Evolutionary conservation across 2,329 filamentous ascomycete species (phyloP).

Genomic region (Sordariomycetes sp.): DNA sequence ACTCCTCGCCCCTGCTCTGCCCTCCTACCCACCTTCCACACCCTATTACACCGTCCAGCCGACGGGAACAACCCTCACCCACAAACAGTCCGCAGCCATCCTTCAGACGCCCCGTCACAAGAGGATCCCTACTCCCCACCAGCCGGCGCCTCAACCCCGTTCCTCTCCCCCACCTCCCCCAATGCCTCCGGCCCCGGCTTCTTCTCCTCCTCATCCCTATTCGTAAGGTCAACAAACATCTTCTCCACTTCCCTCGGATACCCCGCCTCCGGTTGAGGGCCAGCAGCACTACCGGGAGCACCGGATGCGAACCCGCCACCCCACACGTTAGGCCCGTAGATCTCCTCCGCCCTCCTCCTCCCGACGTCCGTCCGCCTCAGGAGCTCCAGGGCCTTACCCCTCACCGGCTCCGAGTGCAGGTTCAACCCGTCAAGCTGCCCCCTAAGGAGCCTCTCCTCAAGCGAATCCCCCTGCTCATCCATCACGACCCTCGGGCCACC

Average conservation of each 20-base stretch:
- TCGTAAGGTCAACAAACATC: slow-evolving; percentile 43
- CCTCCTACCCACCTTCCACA: not conserved
- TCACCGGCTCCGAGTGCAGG: slow-evolving; percentile 29
- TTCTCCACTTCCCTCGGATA: slow-evolving; percentile 35
- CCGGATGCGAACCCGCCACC: slow-evolving; percentile 1
- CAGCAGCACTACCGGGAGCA: not conserved
- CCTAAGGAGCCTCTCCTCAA: slow-evolving; percentile 37
- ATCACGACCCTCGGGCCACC: slow-evolving; percentile 27
- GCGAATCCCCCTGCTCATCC: slow-evolving; percentile 21
- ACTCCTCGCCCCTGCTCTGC: no score
- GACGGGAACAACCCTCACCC: not conserved
- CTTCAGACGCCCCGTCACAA: not conserved
- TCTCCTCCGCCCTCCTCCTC: slow-evolving; percentile 32
- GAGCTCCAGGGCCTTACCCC: slow-evolving; percentile 38
- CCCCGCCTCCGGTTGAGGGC: slow-evolving; percentile 12
- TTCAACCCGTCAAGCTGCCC: slow-evolving; percentile 31
- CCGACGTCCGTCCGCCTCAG: slow-evolving; percentile 34
- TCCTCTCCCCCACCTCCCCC: slow-evolving; percentile 31
- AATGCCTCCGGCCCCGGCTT: slow-evolving; percentile 25
- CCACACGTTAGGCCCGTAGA: slow-evolving; percentile 38
- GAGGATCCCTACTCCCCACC: slow-evolving; percentile 22
- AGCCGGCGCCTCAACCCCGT: slow-evolving; percentile 30
- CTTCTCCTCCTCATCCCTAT: slow-evolving; percentile 34
- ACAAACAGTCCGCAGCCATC: not conserved
- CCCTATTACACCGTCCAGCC: no score